Evolutionary conservation across 352 stramenopile genomes (phyloP), one percentile per base, ranked within the genome.

Genomic region (Phytophthora pluvialis): DNA sequence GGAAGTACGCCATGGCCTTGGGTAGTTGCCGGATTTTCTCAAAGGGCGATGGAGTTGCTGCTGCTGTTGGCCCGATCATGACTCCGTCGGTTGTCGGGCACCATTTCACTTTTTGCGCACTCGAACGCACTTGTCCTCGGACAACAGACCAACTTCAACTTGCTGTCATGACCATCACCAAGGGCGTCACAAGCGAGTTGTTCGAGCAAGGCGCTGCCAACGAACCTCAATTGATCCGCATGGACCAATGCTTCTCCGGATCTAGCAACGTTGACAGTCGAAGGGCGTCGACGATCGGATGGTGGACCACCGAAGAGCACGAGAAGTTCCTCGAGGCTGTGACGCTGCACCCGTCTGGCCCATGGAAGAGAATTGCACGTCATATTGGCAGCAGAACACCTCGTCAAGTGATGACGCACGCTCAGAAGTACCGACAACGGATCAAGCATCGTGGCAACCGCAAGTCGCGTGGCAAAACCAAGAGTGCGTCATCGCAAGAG

Each of bases 351-450:
- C 66, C 69, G 31, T 71, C 43, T 1, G 70, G 60, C 1, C 70
- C 57, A 32, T 75, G 70, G 65, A 76, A 67, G n/a, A 26, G 52
- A 18, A 74, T 81, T 18, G 66, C 73, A 6, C 45, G 60, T 3
- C 48, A 71, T 26, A 61, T 81, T 9, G 73, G 57, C 5, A 75
- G 60, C 10, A 45, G 61, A 45, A 75, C 56, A 32, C 57, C 70
- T 3, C 49, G 70, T 4, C 73, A 81, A 36, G 58, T 64, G 3
- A 79, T 75, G 70, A 77, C 70, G 0, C 73, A 81, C 31, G 70
- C 73, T 9, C 73, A 81, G 33, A 78, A 78, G 40, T 79, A 81
- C 47, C 58, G 70, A 2, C 52, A 81, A 60, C 65, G 62, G 25
- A 78, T 79, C 26, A 64, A 72, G 44, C 45, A 51, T 13, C 48